Percentiles rank a stretch among this genome's conserved stretches.
phyloP scores from a whole-genome alignment of 495 filamentous ascomycete genomes.

The Penicillium desertorum region DNA sequence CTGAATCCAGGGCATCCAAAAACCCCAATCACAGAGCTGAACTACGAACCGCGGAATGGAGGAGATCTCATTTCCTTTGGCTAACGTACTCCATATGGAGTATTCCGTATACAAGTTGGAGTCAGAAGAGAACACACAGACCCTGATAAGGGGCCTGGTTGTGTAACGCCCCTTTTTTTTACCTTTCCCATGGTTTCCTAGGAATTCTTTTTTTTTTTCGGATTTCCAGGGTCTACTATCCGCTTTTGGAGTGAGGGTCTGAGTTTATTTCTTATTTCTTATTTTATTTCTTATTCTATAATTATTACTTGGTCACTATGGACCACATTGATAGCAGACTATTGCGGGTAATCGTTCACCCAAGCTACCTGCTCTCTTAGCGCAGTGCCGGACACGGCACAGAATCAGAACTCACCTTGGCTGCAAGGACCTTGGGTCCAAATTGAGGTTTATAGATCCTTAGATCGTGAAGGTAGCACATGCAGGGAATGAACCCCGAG shows the following conservation, averaged over 20 bases:
- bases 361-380: not conserved
- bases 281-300: constrained; percentile 9
- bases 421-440: constrained; percentile 18
- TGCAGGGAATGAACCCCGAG: constrained; percentile 25
- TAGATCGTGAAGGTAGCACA: constrained; percentile 31
- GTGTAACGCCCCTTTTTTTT: constrained; percentile 12
- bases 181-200: constrained; percentile 1
- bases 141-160: constrained; percentile 12
- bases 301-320: not conserved
- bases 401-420: constrained; percentile 10
- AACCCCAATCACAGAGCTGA: constrained; percentile 13
- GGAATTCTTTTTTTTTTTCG: constrained; percentile 10
- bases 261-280: constrained; percentile 14
- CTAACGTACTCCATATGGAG: not conserved
- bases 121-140: constrained; percentile 17
- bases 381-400: constrained; percentile 18
- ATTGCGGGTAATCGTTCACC: not conserved
- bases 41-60: constrained; percentile 22
- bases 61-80: constrained; percentile 8
- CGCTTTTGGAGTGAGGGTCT: constrained; percentile 17
- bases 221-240: constrained; percentile 28
- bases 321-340: not conserved
- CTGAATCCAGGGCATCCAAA: constrained; percentile 22
- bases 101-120: not conserved
- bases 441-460: constrained; percentile 6